Evolutionary conservation across 1,284 basidiomycete genomes (phyloP).

Genomic region (Puccinia coronata): DNA sequence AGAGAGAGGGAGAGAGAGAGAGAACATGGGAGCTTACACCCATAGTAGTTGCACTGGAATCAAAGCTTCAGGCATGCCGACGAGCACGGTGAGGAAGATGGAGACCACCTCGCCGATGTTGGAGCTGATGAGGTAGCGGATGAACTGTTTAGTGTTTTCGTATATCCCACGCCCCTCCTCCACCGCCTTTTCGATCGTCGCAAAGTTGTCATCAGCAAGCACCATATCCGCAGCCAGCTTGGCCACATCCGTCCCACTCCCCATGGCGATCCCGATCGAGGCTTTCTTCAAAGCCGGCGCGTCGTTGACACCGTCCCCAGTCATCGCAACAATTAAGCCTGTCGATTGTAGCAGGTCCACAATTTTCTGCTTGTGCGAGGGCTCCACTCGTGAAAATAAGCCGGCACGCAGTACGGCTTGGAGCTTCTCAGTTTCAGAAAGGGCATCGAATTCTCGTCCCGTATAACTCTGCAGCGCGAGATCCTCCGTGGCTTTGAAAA

Average conservation of each 20-base stretch:
- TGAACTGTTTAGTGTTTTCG: slow-evolving; percentile 98
- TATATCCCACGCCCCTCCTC: slow-evolving; percentile 96
- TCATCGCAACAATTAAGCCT: slow-evolving; percentile 97
- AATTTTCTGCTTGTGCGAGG: slow-evolving; percentile 89
- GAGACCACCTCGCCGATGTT: slow-evolving; percentile 98
- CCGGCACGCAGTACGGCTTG: slow-evolving; percentile 80
- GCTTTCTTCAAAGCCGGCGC: slow-evolving; percentile 61
- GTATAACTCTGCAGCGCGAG: slow-evolving; percentile 86
- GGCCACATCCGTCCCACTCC: slow-evolving; percentile 60
- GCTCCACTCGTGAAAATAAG: slow-evolving; percentile 90
- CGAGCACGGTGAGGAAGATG: slow-evolving; percentile 94
- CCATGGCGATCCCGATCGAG: slow-evolving; percentile 62
- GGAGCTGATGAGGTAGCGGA: slow-evolving; percentile 74
- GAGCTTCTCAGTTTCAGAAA: slow-evolving; percentile 77
- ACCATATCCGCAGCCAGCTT: slow-evolving; percentile 62
- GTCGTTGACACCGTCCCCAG: slow-evolving; percentile 73
- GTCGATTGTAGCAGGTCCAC: slow-evolving; percentile 92
- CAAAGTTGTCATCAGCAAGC: slow-evolving; percentile 62
- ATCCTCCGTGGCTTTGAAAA: slow-evolving; percentile 68
- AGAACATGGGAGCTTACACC: slow-evolving; percentile 64
- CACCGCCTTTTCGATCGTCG: slow-evolving; percentile 61
- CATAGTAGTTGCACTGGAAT: slow-evolving; percentile 97
- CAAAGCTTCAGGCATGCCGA: slow-evolving; percentile 97
- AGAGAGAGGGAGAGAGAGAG: no score
- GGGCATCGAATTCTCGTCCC: slow-evolving; percentile 82